These are phyloP conservation scores for Hypomyces rosellus DNA, from an alignment of 2,329 filamentous ascomycete species.

Conservation along the genomic window DNA sequence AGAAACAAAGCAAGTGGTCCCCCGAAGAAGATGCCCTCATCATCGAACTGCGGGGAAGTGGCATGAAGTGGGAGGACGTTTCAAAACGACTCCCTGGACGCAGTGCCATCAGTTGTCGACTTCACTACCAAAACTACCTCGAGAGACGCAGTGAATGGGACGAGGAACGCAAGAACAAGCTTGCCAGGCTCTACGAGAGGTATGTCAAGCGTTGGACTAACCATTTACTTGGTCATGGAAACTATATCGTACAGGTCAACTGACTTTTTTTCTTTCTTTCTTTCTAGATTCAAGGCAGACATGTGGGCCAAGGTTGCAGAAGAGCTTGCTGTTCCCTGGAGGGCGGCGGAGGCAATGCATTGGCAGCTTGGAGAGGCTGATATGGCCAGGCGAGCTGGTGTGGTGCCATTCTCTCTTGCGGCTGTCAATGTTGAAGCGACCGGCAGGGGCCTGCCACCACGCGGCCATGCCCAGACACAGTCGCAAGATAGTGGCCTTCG, in stretches of 20 bases:
- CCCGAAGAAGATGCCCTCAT: conserved; percentile 88
- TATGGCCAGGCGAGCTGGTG: conserved; percentile 88
- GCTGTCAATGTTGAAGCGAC: conserved; percentile 43
- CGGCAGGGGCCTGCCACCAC: conserved; percentile 33
- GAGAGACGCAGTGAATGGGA: conserved; percentile 93
- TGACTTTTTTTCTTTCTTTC: not conserved
- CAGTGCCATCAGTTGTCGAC: conserved; percentile 86
- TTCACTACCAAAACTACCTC: conserved; percentile 96
- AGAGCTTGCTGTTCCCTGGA: conserved; percentile 92
- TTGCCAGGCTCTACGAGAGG: conserved; percentile 92
- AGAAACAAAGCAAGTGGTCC: conserved; percentile 97
- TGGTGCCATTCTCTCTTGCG: conserved; percentile 73
- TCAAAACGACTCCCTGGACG: conserved; percentile 84
- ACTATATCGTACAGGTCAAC: not conserved
- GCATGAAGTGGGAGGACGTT: conserved; percentile 99
- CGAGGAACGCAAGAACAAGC: conserved; percentile 95
- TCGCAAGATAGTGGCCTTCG: conserved; percentile 41
- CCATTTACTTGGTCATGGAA: too few species aligned
- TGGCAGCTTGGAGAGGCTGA: conserved; percentile 93
- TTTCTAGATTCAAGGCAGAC: conserved; percentile 80
- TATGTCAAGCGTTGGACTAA: conserved; percentile 36
- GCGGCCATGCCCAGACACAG: conserved; percentile 37
- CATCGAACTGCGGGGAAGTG: conserved; percentile 80
- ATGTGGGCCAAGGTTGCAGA: conserved; percentile 97
- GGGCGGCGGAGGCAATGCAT: conserved; percentile 95